These are phyloP conservation scores for Aspergillus proliferans DNA, from an alignment of 2,329 filamentous ascomycete species.

Conservation along the genomic window DNA sequence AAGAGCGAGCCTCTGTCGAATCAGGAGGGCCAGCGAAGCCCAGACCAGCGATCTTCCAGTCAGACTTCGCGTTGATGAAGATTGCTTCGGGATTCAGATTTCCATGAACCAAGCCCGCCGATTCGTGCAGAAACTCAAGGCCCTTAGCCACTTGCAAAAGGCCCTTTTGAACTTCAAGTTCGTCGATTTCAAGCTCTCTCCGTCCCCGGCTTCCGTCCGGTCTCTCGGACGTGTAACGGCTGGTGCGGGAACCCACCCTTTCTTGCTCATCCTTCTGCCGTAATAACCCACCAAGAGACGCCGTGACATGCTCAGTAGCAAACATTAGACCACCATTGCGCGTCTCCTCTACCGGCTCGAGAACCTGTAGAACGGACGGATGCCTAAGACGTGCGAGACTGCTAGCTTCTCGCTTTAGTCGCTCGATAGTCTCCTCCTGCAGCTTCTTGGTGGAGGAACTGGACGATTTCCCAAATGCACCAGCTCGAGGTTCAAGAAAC, in stretches of 20 bases:
- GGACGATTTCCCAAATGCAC: conserved; percentile 54
- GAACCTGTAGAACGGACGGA: conserved; percentile 83
- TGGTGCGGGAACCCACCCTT: conserved; percentile 63
- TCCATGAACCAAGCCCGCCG: conserved; percentile 85
- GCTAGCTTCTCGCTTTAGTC: conserved; percentile 84
- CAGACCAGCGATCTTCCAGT: conserved; percentile 98
- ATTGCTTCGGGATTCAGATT: conserved; percentile 92
- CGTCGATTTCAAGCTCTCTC: conserved; percentile 86
- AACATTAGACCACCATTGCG: conserved; percentile 89
- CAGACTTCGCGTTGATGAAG: conserved; percentile 91
- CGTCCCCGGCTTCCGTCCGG: conserved; percentile 65
- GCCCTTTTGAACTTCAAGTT: conserved; percentile 95
- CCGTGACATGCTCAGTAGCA: conserved; percentile 84
- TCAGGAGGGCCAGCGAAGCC: conserved; percentile 80
- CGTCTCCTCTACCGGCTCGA: conserved; percentile 93
- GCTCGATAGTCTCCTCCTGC: conserved; percentile 83
- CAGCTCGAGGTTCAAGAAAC: conserved; percentile 64
- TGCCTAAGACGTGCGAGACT: conserved; percentile 83
- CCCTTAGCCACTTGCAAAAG: conserved; percentile 89
- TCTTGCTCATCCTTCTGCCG: conserved; percentile 88
- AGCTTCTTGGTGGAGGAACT: conserved; percentile 68
- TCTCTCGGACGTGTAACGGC: conserved; percentile 76
- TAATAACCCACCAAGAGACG: conserved; percentile 75
- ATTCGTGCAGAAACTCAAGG: conserved; percentile 91
- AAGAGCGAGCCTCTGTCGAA: conserved; percentile 65